These are phyloP conservation scores for Rhododendron mucronatum DNA, from an alignment of 148 eudicot species.

Conservation along the genomic window DNA sequence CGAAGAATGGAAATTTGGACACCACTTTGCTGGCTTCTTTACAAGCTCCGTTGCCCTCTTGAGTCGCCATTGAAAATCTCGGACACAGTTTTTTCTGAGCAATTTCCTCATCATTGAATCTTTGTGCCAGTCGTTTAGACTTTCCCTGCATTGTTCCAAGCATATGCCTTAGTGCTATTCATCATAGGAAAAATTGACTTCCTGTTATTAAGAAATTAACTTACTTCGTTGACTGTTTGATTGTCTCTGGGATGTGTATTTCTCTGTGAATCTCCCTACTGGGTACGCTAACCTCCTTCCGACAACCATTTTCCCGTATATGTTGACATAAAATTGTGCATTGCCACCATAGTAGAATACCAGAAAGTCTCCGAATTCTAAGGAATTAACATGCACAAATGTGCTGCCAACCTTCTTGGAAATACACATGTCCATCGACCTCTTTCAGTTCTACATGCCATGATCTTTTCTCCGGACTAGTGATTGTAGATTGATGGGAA, in stretches of 20 bases:
- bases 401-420: constrained; percentile 15
- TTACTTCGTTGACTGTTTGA: neutral
- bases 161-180: neutral
- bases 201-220: neutral
- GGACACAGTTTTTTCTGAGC: neutral
- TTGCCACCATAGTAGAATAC: constrained; percentile 8
- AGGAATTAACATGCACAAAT: constrained; percentile 16
- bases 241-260: neutral
- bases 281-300: neutral
- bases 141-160: constrained; percentile 1
- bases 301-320: constrained; percentile 15
- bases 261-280: neutral
- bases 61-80: neutral
- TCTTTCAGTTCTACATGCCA: constrained; percentile 13
- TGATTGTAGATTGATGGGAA: constrained; percentile 14
- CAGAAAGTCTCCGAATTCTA: constrained; percentile 17
- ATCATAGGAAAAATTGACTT: too few species aligned
- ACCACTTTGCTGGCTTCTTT: neutral
- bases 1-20: constrained; percentile 11
- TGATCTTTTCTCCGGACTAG: neutral
- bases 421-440: constrained; percentile 1
- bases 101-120: neutral
- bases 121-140: neutral
- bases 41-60: neutral
- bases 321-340: constrained; percentile 8